Conservation (phyloP, 352 stramenopile species). For the Pythium folliculosum region DNA sequence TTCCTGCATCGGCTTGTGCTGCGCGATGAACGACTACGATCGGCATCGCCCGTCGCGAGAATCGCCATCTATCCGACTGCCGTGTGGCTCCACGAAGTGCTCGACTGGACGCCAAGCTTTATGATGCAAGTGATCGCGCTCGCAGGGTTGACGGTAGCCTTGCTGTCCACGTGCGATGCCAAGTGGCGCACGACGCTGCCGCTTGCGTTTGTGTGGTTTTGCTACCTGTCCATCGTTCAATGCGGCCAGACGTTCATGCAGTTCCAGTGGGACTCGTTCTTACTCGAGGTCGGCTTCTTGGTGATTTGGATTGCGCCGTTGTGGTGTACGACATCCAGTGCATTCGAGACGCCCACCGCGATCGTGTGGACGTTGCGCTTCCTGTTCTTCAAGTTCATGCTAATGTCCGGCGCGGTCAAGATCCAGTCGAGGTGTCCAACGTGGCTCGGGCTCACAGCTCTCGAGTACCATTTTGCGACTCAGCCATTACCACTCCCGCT, state of each 20-base stretch:
- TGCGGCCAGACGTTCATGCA: conserved; percentile 88
- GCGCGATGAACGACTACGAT: conserved; percentile 12
- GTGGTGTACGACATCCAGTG: conserved; percentile 25
- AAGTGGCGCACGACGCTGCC: conserved; percentile 39
- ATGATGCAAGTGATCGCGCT: conserved; percentile 53
- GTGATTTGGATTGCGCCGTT: conserved; percentile 52
- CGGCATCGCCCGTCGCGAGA: conserved; percentile 22
- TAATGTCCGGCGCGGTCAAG: conserved; percentile 92
- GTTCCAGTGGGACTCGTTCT: conserved; percentile 93
- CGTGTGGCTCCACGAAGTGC: conserved; percentile 50
- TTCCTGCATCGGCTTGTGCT: conserved; percentile 46
- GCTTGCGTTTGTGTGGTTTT: conserved; percentile 49
- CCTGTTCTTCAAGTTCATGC: conserved; percentile 94
- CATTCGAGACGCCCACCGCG: conserved; percentile 35
- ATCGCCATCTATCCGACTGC: conserved; percentile 50
- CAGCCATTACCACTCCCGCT: conserved; percentile 79
- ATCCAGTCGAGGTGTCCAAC: conserved; percentile 90
- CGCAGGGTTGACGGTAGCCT: conserved; percentile 31
- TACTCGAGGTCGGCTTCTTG: conserved; percentile 86
- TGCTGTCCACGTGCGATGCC: conserved; percentile 33
- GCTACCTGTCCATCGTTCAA: conserved; percentile 77
- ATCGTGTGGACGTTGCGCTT: conserved; percentile 79
- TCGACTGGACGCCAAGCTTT: conserved; percentile 50
- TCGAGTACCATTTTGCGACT: conserved; percentile 93
- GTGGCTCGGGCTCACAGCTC: conserved; percentile 88